phyloP scores from a whole-genome alignment of 768 basidiomycete genomes.

The Podaxis rugospora region DNA sequence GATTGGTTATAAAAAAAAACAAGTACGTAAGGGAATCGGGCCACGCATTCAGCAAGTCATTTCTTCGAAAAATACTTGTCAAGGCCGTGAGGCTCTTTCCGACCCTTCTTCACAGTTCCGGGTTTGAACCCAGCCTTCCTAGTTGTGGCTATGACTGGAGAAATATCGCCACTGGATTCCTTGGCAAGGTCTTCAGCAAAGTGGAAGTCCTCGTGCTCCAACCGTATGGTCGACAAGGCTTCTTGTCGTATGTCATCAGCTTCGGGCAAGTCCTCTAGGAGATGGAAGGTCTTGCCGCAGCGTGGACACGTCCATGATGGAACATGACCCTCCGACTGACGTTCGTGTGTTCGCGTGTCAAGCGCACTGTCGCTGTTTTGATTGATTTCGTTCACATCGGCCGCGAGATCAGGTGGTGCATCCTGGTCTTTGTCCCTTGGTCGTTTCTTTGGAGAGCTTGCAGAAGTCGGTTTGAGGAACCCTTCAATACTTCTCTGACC shows the following conservation, averaged over 20 bases:
- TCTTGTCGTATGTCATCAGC: constrained; percentile 27
- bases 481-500: constrained; percentile 88
- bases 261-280: constrained; percentile 19
- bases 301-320: constrained; percentile 53
- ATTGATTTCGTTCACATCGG: neutral
- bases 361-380: neutral
- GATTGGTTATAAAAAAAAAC: neutral
- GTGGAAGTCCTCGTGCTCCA: constrained; percentile 90
- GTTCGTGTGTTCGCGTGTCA: constrained; percentile 10
- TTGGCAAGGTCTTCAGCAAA: constrained; percentile 75
- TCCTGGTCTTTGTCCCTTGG: constrained; percentile 26
- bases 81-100: constrained; percentile 30
- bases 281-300: constrained; percentile 45
- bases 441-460: constrained; percentile 33
- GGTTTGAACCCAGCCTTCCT: constrained; percentile 13
- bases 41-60: constrained; percentile 14
- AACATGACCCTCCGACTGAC: neutral
- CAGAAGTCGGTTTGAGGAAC: constrained; percentile 56
- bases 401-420: neutral
- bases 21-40: neutral
- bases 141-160: constrained; percentile 12
- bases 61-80: constrained; percentile 36
- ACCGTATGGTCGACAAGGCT: constrained; percentile 37
- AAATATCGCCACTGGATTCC: constrained; percentile 22
- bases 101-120: constrained; percentile 21